Evolutionary conservation across 2,329 filamentous ascomycete species (phyloP).

Genomic region (Teratosphaeriaceae sp.): DNA sequence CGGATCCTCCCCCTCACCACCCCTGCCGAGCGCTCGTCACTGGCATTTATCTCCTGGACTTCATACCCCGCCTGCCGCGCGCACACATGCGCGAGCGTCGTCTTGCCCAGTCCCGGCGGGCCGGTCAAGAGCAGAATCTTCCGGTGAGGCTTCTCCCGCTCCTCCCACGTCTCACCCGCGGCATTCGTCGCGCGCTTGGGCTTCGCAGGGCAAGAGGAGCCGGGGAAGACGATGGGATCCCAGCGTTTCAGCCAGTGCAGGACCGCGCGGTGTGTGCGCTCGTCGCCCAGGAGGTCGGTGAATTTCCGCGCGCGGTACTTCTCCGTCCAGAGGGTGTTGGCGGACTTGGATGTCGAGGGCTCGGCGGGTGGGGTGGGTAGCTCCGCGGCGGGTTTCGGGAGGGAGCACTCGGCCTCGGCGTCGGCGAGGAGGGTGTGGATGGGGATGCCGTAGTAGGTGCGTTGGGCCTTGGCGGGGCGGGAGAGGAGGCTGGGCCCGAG

Average conservation of each 20-base stretch:
- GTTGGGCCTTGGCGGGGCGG: constrained; percentile 56
- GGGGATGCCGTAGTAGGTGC: constrained; percentile 85
- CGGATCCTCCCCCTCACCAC: constrained; percentile 88
- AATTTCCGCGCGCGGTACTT: constrained; percentile 93
- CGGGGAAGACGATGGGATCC: constrained; percentile 89
- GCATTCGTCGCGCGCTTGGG: constrained; percentile 48
- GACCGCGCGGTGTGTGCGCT: constrained; percentile 84
- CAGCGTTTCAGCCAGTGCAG: constrained; percentile 90
- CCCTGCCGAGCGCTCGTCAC: constrained; percentile 82
- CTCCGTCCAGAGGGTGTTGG: constrained; percentile 79
- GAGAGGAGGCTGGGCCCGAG: constrained; percentile 21
- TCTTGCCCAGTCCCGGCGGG: constrained; percentile 90
- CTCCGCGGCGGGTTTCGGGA: constrained; percentile 24
- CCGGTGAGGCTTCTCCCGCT: constrained; percentile 77
- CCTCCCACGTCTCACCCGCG: constrained; percentile 42
- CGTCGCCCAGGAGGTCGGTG: constrained; percentile 88
- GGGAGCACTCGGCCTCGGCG: constrained; percentile 54
- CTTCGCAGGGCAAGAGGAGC: constrained; percentile 60
- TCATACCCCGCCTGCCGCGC: constrained; percentile 94
- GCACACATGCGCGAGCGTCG: constrained; percentile 91
- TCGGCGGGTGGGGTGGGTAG: constrained; percentile 36
- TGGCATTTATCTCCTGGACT: constrained; percentile 94
- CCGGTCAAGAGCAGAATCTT: constrained; percentile 90
- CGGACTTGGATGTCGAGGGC: constrained; percentile 22
- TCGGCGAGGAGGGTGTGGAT: constrained; percentile 77